Conservation (phyloP, 2,329 filamentous ascomycete genomes). For the Fusarium gaditjirri region DNA sequence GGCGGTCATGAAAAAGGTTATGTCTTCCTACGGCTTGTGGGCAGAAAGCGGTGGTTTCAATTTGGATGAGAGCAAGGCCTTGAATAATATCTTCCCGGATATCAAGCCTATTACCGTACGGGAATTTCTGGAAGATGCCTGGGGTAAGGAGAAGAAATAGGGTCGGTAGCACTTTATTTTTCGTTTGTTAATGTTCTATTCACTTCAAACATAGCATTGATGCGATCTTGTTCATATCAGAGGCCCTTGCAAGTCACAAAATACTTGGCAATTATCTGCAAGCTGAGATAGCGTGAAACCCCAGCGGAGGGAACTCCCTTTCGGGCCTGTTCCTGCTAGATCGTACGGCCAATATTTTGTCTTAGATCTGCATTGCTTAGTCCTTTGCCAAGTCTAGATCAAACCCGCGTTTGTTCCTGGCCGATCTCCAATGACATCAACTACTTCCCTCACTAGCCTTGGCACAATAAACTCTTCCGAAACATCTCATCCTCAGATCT, state of each 20-base stretch:
- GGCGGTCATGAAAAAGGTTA: not conserved
- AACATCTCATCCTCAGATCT: not conserved
- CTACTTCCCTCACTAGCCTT: not conserved
- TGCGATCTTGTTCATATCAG: too few relatives aligned
- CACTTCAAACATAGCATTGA: not conserved
- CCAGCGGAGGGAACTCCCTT: not conserved
- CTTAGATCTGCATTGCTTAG: not conserved
- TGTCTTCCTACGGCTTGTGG: not conserved
- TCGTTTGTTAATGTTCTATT: not conserved
- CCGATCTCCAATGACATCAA: not conserved
- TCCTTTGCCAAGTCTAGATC: not conserved
- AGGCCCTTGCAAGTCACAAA: too few relatives aligned
- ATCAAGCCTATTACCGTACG: not conserved
- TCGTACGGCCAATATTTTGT: not conserved
- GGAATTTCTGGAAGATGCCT: not conserved
- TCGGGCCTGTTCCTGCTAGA: not conserved
- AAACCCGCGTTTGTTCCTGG: not conserved
- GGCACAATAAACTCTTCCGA: not conserved
- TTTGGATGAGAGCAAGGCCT: not conserved
- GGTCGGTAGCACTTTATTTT: too few relatives aligned
- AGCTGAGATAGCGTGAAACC: not conserved
- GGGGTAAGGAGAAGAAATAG: not conserved
- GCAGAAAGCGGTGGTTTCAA: not conserved
- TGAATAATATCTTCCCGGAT: constrained; percentile 1
- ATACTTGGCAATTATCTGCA: too few relatives aligned